Evolutionary conservation across 768 basidiomycete species (phyloP).

Genomic region (Lactarius psammicola): DNA sequence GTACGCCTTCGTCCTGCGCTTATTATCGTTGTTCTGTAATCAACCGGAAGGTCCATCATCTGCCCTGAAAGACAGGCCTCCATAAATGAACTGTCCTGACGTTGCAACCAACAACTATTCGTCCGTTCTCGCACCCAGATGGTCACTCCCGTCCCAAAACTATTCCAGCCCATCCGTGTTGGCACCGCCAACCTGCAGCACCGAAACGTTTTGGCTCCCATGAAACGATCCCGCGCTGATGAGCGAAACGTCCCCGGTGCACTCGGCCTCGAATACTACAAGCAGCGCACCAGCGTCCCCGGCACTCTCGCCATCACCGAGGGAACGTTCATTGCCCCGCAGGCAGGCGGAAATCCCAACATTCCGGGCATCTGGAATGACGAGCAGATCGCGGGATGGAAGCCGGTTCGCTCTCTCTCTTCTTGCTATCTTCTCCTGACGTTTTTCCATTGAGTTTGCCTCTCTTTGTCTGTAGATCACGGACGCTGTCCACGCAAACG

Average conservation of each 20-base stretch:
- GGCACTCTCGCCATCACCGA: conserved; percentile 61
- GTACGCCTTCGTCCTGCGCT: background rate
- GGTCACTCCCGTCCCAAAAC: conserved; percentile 23
- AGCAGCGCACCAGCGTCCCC: conserved; percentile 45
- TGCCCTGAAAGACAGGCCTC: background rate
- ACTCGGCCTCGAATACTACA: conserved; percentile 46
- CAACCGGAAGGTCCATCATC: background rate
- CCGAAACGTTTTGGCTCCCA: conserved; percentile 53
- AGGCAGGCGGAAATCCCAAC: conserved; percentile 46
- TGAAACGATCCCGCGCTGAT: conserved; percentile 47
- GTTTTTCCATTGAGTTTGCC: background rate
- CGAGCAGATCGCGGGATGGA: conserved; percentile 57
- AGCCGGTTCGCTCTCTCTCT: conserved; percentile 38
- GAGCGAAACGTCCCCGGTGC: conserved; percentile 38
- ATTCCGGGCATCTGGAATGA: conserved; percentile 51
- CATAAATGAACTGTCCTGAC: background rate
- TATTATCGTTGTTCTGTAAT: background rate
- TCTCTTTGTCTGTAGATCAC: conserved; percentile 19
- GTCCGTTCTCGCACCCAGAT: background rate
- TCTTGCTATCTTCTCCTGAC: background rate
- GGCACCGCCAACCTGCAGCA: conserved; percentile 46
- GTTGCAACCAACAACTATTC: background rate
- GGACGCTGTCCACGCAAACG: conserved; percentile 45
- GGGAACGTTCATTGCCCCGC: conserved; percentile 50
- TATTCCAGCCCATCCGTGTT: conserved; percentile 49